phyloP scores from a whole-genome alignment of 2,329 filamentous ascomycete genomes.

The Alternaria incomplexa region DNA sequence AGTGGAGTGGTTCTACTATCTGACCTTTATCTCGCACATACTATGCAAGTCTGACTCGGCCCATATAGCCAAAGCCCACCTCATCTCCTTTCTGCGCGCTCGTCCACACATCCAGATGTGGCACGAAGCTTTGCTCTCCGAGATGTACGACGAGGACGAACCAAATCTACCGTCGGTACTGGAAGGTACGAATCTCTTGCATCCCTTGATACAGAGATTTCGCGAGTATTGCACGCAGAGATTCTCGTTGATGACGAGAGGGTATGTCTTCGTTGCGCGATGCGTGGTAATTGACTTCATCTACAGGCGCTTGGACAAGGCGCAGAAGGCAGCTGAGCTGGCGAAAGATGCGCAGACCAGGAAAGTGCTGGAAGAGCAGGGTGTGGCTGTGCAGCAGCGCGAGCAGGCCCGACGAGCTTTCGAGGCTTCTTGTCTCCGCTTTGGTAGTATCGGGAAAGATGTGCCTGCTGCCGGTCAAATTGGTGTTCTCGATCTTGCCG shows the following conservation, averaged over 20 bases:
- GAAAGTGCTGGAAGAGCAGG: not conserved
- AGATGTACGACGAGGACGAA: not conserved
- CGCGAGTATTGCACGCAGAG: not conserved
- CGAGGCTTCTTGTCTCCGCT: not conserved
- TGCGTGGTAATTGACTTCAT: not conserved
- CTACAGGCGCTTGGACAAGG: not conserved
- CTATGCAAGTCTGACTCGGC: not conserved
- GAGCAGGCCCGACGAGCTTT: not conserved
- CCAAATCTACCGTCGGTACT: not conserved
- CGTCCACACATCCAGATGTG: not conserved
- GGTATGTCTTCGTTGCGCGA: not conserved
- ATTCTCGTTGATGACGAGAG: not conserved
- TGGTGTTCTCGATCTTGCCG: not conserved
- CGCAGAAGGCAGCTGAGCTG: not conserved
- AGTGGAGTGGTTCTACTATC: not conserved
- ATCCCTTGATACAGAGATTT: not conserved
- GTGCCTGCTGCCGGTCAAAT: not conserved
- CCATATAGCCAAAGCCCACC: not conserved
- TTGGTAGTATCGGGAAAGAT: not conserved
- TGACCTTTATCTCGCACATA: not conserved
- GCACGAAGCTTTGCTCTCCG: not conserved
- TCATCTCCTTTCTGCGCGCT: not conserved
- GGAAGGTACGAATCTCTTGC: not conserved
- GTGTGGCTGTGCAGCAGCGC: not conserved
- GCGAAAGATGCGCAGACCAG: not conserved